Evolutionary conservation across 1,284 basidiomycete species (phyloP).

Genomic region (Ganoderma lingzhi): DNA sequence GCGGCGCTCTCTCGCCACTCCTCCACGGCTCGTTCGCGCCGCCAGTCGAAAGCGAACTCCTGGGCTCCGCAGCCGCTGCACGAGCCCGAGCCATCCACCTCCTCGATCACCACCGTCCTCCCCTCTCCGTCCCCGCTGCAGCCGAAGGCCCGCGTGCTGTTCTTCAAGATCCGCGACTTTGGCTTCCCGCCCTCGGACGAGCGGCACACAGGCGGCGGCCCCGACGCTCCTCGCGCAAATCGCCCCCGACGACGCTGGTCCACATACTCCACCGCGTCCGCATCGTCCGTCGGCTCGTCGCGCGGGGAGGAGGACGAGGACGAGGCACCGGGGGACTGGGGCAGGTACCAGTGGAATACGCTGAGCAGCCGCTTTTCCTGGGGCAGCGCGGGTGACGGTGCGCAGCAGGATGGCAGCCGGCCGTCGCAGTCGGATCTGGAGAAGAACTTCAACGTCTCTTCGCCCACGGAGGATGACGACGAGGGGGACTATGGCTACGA

Average conservation of each 20-base stretch:
- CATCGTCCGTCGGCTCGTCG: slow-evolving; percentile 34
- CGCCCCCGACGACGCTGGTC: slow-evolving; percentile 48
- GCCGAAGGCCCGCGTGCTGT: slow-evolving; percentile 33
- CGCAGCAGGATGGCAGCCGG: slow-evolving; percentile 7
- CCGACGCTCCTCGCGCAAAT: slow-evolving; percentile 61
- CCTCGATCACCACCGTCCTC: slow-evolving; percentile 32
- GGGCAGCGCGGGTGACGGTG: slow-evolving; percentile 25
- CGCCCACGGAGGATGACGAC: slow-evolving; percentile 38
- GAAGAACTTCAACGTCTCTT: slow-evolving; percentile 53
- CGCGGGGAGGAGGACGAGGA: slow-evolving; percentile 36
- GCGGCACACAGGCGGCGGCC: slow-evolving; percentile 61
- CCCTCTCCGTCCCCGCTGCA: slow-evolving; percentile 26
- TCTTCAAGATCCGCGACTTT: slow-evolving; percentile 70
- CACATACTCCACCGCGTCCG: slow-evolving; percentile 41
- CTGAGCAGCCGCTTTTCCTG: slow-evolving; percentile 45
- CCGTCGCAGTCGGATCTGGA: slow-evolving; percentile 56
- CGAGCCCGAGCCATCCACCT: slow-evolving; percentile 37
- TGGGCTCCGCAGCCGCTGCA: slow-evolving; percentile 29
- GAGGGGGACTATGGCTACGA: slow-evolving; percentile 35
- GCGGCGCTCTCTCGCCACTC: slow-evolving; percentile 48
- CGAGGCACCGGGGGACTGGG: slow-evolving; percentile 47
- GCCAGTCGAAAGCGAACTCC: slow-evolving; percentile 38
- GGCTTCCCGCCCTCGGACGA: slow-evolving; percentile 60
- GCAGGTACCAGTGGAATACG: slow-evolving; percentile 52
- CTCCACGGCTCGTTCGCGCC: slow-evolving; percentile 39